Evolutionary conservation across 2,329 filamentous ascomycete species (phyloP), one percentile per base, ranked within the genome.

Genomic region (Xylariales sp.): DNA sequence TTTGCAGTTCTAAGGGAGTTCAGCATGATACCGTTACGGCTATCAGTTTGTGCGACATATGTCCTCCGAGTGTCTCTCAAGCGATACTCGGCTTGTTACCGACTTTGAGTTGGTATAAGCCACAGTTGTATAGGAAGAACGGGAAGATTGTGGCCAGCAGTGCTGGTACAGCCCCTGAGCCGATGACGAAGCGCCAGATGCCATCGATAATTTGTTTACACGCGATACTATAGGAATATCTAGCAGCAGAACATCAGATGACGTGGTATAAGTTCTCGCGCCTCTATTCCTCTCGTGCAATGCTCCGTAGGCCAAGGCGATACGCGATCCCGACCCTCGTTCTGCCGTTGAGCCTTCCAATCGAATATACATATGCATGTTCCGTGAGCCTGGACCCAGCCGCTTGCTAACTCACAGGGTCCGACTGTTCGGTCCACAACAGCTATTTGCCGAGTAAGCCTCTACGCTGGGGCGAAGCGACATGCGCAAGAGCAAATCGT

Each of bases 151-250:
- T 78, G 49, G 81, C 80, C 7, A 84, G 63, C 10, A 80, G 62
- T 4, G 79, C 80, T 0, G 81, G 81, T 0, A 83, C 67, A 7
- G 79, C 79, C 5, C 81, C 81, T 0, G 80, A 75, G 2, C 79
- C 81, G 47, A 84, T 76, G 21, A 84, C 77, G 52, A 82, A 82
- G 35, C 81, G 71, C 80, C 81, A 85, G 47, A 82, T 77, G 1
- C 70, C 74, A 48, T 84, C 80, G 2, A 83, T 63, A 4, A 64
- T 56, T 42, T 59, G 58, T 25, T 66, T 65, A 47, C 71, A 75
- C 43, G 71, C 66, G 6, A n/a, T n/a, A n/a, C n/a, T n/a, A n/a
- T n/a, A n/a, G n/a, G n/a, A n/a, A n/a, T n/a, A n/a, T n/a, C n/a
- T n/a, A n/a, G n/a, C n/a, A n/a, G n/a, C n/a, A n/a, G n/a, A n/a